Base-by-base conservation (phyloP, 352 stramenopile species). In the Pythium sukuiense region DNA sequence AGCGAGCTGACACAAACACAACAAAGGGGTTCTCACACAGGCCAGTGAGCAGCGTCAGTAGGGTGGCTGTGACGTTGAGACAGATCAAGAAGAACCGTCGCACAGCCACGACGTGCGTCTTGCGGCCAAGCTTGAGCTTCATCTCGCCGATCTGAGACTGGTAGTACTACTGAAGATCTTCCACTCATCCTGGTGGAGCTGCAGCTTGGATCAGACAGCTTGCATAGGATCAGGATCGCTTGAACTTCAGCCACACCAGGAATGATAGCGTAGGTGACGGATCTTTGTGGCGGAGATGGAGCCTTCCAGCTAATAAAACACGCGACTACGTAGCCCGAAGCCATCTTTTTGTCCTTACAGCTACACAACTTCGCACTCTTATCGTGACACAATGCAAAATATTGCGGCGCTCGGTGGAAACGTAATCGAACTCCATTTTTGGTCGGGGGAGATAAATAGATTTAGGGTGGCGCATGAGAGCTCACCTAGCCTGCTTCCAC, bases 11-110 rank as follows among this genome's bases (percentile, higher is more conserved):
- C 12, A 73, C 55, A 26, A 54, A 58, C 35, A 69, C 61, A 3
- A 69, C 46, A 6, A 73, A 29, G n/a, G 66, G 66, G 55, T 73
- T 73, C 54, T 73, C 66, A 0, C 61, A 61, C 7, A 73, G 61
- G 24, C 66, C 66, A 27, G 66, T 65, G 27, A 69, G 50, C 27
- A 73, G 41, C 1, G 66, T 73, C 45, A 73, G 59, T 18, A 41
- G 16, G 20, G 66, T 73, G 1, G 66, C 50, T 6, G 57, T 52
- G n/a, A 65, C 48, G 32, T 70, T 70, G 29, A 71, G 53, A 14
- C 26, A 29, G 37, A 65, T 18, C n/a, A 64, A 30, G 58, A 64
- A 64, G 58, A 64, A 46, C 24, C 58, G 58, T 2, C 46, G 58
- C 45, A 50, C 37, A 13, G 46, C 43, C 24, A 64, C 45, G 5